Evolutionary conservation across 768 basidiomycete species (phyloP).

Genomic region (Agrocybe pediades): DNA sequence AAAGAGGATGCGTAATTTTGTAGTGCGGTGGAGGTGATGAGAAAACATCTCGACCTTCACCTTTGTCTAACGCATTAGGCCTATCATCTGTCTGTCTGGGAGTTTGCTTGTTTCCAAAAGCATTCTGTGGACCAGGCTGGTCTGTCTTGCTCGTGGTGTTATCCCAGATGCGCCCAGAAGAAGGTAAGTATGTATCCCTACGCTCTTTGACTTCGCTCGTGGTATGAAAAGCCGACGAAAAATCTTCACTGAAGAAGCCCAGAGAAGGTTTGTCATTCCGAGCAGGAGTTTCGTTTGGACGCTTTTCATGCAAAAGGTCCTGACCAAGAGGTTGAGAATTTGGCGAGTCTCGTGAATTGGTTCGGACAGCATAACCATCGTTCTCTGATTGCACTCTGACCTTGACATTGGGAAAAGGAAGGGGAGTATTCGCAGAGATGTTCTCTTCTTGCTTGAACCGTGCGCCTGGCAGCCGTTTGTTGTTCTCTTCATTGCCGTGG

Average conservation of each 20-base stretch:
- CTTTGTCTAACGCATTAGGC: background rate
- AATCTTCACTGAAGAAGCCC: conserved; percentile 17
- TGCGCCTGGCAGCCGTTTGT: no score
- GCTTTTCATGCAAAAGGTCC: background rate
- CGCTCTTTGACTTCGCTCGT: background rate
- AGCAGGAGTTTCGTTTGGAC: background rate
- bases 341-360: background rate
- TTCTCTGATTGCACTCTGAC: no score
- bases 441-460: no score
- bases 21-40: conserved; percentile 5
- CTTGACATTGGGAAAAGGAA: no score
- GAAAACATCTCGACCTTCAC: background rate
- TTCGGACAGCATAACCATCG: no score
- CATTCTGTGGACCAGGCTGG: background rate
- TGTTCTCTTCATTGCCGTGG: no score
- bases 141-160: background rate
- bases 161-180: background rate
- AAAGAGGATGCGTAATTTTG: conserved; percentile 31
- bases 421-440: no score
- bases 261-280: conserved; percentile 12
- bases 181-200: background rate
- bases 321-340: background rate
- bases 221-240: conserved; percentile 10
- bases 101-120: background rate
- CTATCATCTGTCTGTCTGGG: background rate